Evolutionary conservation across 177 flowering plant genomes (phyloP).

Genomic region (Vitis hybrid): DNA sequence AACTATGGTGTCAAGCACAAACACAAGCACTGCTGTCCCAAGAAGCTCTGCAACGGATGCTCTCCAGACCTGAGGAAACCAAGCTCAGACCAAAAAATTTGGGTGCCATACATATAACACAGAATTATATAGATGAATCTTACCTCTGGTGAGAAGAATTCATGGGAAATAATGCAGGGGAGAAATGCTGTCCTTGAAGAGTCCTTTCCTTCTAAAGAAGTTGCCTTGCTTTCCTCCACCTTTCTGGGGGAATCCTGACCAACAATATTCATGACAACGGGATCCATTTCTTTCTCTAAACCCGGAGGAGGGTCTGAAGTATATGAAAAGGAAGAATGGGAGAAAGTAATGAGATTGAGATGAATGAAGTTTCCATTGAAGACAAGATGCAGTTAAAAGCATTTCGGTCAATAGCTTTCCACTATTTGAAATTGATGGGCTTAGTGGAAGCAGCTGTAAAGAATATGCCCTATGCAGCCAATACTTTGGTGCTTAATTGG

Average conservation of each 20-base stretch:
- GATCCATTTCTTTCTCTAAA: neutral
- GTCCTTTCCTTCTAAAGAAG: neutral
- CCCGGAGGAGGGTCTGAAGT: too few relatives aligned
- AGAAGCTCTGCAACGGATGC: slow-evolving; percentile 52
- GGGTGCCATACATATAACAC: too few relatives aligned
- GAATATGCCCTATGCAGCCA: too few relatives aligned
- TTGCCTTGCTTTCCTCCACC: neutral
- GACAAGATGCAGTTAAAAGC: too few relatives aligned
- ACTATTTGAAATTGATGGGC: too few relatives aligned
- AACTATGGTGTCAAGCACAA: slow-evolving; percentile 49
- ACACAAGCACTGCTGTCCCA: slow-evolving; percentile 52
- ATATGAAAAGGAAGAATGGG: neutral
- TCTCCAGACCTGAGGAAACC: slow-evolving; percentile 41
- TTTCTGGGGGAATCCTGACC: neutral
- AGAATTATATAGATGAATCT: too few relatives aligned
- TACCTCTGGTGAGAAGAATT: neutral
- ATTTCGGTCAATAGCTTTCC: too few relatives aligned
- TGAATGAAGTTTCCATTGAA: neutral
- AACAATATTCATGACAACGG: neutral
- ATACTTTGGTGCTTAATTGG: too few relatives aligned
- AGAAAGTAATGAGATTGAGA: neutral
- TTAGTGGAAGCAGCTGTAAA: too few relatives aligned
- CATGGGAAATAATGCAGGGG: neutral
- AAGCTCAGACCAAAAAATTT: too few relatives aligned
- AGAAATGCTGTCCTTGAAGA: neutral